A percentile compares a stretch with the other conserved stretches of the same genome.
Evolutionary conservation across 306 rosid genomes (phyloP).

Genomic region (Lathyrus oleraceus): DNA sequence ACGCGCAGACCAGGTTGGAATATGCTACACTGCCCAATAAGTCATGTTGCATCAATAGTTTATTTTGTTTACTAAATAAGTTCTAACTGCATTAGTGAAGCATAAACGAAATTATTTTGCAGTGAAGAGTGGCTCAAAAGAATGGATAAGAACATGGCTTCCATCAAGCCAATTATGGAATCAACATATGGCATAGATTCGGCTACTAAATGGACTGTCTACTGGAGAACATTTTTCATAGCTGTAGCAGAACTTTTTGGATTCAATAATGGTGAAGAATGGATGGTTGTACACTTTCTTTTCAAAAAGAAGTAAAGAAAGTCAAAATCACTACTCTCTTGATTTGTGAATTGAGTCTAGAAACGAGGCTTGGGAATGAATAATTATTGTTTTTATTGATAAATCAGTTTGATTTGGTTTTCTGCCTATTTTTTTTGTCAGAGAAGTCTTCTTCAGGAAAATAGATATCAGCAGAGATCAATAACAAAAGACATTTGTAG

Average conservation of each 20-base stretch:
- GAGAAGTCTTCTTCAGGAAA: background rate
- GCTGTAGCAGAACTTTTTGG: slow-evolving; percentile 89
- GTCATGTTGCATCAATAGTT: background rate
- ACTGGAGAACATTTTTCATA: slow-evolving; percentile 93
- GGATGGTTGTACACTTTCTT: slow-evolving; percentile 82
- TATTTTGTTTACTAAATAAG: background rate
- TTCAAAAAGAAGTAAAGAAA: slow-evolving; percentile 65
- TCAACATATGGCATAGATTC: slow-evolving; percentile 84
- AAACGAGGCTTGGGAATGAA: background rate
- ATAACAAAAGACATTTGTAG: background rate
- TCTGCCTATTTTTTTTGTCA: background rate
- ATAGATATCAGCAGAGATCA: background rate
- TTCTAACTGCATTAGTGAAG: slow-evolving; percentile 8
- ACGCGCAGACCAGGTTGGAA: slow-evolving; percentile 78
- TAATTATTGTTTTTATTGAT: background rate
- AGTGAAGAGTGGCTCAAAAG: slow-evolving; percentile 98
- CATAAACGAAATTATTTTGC: slow-evolving; percentile 35
- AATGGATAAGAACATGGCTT: slow-evolving; percentile 57
- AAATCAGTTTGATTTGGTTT: background rate
- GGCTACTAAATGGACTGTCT: slow-evolving; percentile 87
- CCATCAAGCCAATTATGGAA: slow-evolving; percentile 78
- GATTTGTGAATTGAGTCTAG: background rate
- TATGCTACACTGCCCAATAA: background rate
- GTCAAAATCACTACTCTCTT: slow-evolving; percentile 4
- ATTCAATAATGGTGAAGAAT: slow-evolving; percentile 86